phyloP scores from a whole-genome alignment of 371 early-diverging fungal genomes.

The Mucor plumbeus region DNA sequence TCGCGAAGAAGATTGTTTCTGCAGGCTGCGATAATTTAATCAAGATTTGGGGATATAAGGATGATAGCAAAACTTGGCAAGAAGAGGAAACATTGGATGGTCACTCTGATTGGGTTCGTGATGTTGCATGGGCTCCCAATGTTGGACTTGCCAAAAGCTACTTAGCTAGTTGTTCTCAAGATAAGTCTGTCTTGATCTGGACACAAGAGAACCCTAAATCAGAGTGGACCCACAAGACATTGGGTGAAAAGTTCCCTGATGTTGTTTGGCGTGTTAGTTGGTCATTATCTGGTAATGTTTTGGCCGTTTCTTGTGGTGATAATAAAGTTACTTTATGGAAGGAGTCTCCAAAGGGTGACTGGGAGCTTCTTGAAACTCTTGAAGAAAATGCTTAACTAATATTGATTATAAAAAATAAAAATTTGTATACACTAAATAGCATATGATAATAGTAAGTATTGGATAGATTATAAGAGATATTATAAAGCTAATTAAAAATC shows the following conservation, averaged over 20 bases:
- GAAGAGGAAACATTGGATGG: constrained; percentile 86
- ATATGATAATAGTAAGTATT: too few relatives aligned
- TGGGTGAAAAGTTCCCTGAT: constrained; percentile 90
- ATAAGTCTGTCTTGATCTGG: constrained; percentile 96
- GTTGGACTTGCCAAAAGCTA: constrained; percentile 89
- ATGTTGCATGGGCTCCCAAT: constrained; percentile 96
- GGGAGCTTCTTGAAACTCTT: constrained; percentile 82
- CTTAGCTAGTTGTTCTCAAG: constrained; percentile 95
- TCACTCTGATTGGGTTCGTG: constrained; percentile 98
- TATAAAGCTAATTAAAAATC: too few relatives aligned
- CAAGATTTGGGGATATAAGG: constrained; percentile 92
- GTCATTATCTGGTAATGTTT: constrained; percentile 92
- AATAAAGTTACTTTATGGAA: constrained; percentile 97
- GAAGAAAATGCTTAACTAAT: constrained; percentile 66
- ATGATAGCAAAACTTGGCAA: constrained; percentile 77
- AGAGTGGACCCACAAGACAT: constrained; percentile 76
- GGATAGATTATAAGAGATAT: too few relatives aligned
- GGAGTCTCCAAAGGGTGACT: constrained; percentile 90
- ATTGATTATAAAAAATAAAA: constrained; percentile 1
- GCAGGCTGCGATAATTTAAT: constrained; percentile 96
- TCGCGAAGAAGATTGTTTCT: constrained; percentile 84
- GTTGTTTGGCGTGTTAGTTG: constrained; percentile 95
- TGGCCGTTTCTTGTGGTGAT: constrained; percentile 96
- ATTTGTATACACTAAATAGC: not conserved
- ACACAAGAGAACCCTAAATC: constrained; percentile 78